Evolutionary conservation across 2,329 filamentous ascomycete species (phyloP), one percentile per base, ranked within the genome.

Genomic region (Sarocladium brachiariae): DNA sequence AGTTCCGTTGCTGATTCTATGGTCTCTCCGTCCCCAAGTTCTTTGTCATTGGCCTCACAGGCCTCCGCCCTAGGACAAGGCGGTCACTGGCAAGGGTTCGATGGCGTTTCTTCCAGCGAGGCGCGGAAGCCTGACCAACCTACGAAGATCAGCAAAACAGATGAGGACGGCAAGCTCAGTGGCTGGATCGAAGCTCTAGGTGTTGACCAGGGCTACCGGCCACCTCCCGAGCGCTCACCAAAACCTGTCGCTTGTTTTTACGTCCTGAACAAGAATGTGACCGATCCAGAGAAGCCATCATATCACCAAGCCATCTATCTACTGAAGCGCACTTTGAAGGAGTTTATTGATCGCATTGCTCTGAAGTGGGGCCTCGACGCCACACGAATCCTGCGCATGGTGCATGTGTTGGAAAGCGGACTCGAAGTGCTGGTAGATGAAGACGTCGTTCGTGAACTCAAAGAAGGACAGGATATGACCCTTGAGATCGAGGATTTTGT

Each of bases 161-260:
- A 84, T 50, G 78, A 81, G 19, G 71, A 80, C 31, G 84, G 84
- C 9, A 81, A 78, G 21, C 71, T 90, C 24, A 86, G 81, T 53
- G 86, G 87, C 5, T 96, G 87, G 84, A 93, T 97, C 55, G 90
- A 96, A 63, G 89, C 90, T 1, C 70, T 96, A 7, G 93, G 89
- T 27, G 89, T 97, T n/a, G 93, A 97, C 63, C 74, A 84, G 14
- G 79, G 78, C 2, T 99, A 97, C 63, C 81, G 85, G 52, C 86
- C 93, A 39, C 91, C 91, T 1, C 70, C 77, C 1, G 88, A 95
- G 59, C 80, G 78, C 52, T 71, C 76, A 8, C 73, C 82, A 18
- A 95, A 89, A 65, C 70, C 77, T 65, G 83, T 95, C 37, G 92
- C 92, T 47, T 96, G 91, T 70, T 90, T 97, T 65, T 97, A 95